phyloP scores from a whole-genome alignment of 495 filamentous ascomycete genomes.

The Apiosordaria backusii region DNA sequence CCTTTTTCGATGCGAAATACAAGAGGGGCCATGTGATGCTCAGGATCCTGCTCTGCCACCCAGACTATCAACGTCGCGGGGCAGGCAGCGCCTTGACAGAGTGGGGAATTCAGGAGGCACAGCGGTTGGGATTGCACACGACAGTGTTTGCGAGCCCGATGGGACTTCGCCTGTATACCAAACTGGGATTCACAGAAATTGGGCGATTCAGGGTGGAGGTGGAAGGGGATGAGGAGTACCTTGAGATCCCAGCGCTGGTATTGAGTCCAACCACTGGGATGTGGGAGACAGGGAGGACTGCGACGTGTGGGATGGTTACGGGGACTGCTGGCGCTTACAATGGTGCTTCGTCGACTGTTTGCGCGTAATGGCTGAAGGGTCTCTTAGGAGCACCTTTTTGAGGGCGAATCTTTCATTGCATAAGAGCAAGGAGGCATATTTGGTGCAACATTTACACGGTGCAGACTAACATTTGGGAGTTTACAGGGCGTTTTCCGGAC shows the following conservation, averaged over 20 bases:
- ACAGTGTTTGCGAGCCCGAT: slow-evolving; percentile 33
- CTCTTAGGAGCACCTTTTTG: neutral
- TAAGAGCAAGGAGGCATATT: neutral
- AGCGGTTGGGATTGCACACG: slow-evolving; percentile 16
- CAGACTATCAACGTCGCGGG: slow-evolving; percentile 45
- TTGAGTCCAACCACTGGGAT: neutral
- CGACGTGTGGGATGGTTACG: neutral
- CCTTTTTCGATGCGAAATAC: slow-evolving; percentile 22
- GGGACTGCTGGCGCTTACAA: neutral
- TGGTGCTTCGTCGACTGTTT: neutral
- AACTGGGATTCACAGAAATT: slow-evolving; percentile 30
- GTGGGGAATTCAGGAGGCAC: slow-evolving; percentile 45
- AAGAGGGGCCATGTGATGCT: slow-evolving; percentile 36
- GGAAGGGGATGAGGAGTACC: slow-evolving; percentile 26
- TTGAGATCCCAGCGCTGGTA: slow-evolving; percentile 29
- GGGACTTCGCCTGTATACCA: slow-evolving; percentile 25
- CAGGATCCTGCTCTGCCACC: slow-evolving; percentile 49
- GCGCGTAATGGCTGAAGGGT: neutral
- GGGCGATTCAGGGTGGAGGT: slow-evolving; percentile 27
- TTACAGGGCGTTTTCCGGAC: neutral
- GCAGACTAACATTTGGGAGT: neutral
- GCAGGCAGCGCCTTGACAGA: slow-evolving; percentile 48
- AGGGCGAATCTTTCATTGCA: neutral
- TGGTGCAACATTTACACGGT: neutral
- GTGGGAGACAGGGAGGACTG: neutral